These are phyloP conservation scores for Beauveria varroae DNA, from an alignment of 2,329 filamentous ascomycete genomes.

Conservation along the genomic window DNA sequence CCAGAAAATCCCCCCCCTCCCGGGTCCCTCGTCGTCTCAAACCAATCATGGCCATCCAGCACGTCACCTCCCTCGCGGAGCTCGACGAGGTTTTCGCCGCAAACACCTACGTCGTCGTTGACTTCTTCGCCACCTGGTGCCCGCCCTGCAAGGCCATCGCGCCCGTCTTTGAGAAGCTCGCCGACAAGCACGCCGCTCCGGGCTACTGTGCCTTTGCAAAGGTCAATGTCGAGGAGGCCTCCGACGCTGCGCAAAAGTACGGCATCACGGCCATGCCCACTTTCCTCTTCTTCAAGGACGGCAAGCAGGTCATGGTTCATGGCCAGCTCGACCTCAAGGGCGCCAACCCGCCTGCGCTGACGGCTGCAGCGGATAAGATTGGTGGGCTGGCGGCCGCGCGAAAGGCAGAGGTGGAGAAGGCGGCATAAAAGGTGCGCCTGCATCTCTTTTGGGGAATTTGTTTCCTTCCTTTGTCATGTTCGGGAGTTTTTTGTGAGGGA, in stretches of 20 bases:
- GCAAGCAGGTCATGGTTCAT: conserved; percentile 30
- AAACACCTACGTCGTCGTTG: conserved; percentile 36
- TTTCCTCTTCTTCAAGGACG: conserved; percentile 80
- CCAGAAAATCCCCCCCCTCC: neutral
- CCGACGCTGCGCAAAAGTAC: conserved; percentile 67
- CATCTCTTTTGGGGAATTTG: too few relatives aligned
- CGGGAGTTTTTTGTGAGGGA: too few relatives aligned
- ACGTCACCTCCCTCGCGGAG: conserved; percentile 24
- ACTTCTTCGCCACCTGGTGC: conserved; percentile 47
- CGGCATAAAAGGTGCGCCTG: neutral
- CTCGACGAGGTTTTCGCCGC: conserved; percentile 30
- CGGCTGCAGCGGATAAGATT: conserved; percentile 30
- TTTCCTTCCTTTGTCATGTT: too few relatives aligned
- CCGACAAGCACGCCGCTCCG: conserved; percentile 20
- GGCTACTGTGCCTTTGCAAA: conserved; percentile 71
- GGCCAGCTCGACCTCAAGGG: conserved; percentile 26
- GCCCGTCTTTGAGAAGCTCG: conserved; percentile 32
- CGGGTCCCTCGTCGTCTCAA: neutral
- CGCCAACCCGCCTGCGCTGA: conserved; percentile 24
- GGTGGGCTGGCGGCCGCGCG: conserved; percentile 27
- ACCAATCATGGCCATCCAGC: conserved; percentile 17
- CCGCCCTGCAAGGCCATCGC: conserved; percentile 41
- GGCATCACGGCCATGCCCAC: conserved; percentile 88
- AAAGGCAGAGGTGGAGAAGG: conserved; percentile 16
- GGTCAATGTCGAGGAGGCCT: conserved; percentile 80